These are phyloP conservation scores for Heterobasidion occidentale DNA, from an alignment of 1,284 basidiomycete genomes.

Conservation along the genomic window DNA sequence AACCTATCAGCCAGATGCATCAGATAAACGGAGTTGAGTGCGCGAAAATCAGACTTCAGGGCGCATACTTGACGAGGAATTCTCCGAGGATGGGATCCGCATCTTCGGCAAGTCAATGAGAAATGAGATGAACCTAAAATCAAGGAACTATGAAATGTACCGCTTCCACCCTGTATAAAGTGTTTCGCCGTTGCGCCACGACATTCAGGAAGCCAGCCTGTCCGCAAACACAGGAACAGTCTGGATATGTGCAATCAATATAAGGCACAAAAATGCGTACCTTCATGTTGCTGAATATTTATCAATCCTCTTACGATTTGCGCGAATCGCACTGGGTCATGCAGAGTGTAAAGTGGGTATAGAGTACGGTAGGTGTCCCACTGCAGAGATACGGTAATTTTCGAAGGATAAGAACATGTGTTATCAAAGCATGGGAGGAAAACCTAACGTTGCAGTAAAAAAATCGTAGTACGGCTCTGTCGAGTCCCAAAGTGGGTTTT, in stretches of 20 bases:
- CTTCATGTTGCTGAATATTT: slow-evolving; percentile 61
- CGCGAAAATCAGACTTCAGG: neutral
- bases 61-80: slow-evolving; percentile 55
- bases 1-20: slow-evolving; percentile 27
- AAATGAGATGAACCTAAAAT: neutral
- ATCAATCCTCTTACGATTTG: slow-evolving; percentile 54
- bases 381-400: slow-evolving; percentile 17
- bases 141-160: slow-evolving; percentile 27
- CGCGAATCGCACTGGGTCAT: slow-evolving; percentile 49
- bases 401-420: neutral
- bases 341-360: slow-evolving; percentile 52
- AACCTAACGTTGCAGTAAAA: slow-evolving; percentile 56
- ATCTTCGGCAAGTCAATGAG: slow-evolving; percentile 26
- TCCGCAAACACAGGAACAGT: neutral
- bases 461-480: slow-evolving; percentile 58
- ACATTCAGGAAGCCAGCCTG: slow-evolving; percentile 59
- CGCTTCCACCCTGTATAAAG: slow-evolving; percentile 57
- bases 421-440: neutral
- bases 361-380: slow-evolving; percentile 62
- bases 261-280: slow-evolving; percentile 17
- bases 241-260: neutral
- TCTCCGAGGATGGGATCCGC: slow-evolving; percentile 58
- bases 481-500: slow-evolving; percentile 61
- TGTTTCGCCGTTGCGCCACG: slow-evolving; percentile 39
- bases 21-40: neutral